Evolutionary conservation across 192 early-diverging fungal species (phyloP), one percentile per base, ranked within the genome.

Genomic region (Coemansia sp.): DNA sequence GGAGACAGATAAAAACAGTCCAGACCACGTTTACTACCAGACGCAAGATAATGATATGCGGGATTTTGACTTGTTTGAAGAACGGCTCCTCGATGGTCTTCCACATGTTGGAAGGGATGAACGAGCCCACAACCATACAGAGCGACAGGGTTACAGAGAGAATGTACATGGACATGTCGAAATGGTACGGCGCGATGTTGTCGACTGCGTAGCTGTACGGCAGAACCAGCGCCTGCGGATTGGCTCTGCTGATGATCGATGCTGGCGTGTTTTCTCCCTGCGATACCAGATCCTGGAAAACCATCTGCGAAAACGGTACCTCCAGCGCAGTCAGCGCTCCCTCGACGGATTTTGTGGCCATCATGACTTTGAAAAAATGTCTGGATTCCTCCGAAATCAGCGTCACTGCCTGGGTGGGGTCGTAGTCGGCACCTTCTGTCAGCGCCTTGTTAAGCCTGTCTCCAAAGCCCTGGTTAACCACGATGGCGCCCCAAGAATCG

Each of bases 21-120:
- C 76, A 84, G 20, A 62, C 37, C 1, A 79, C 17, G 58, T 75
- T 79, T 61, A 84, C 70, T 15, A 69, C 59, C 8, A 68, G 32
- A 12, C 77, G 76, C 36, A 79, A 54, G 15, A 43, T 65, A 5
- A 84, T 75, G 22, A 79, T 5, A 37, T 84, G 81, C 9, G 38
- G 4, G 5, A 84, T 51, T 28, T 51, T 57, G 17, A 79, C 70
- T 15, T 78, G 73, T 61, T 76, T 75, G 65, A 61, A 84, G 45
- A 84, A 79, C 38, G 77, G 76, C 73, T 75, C 74, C 61, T 79
- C 76, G 55, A 84, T 79, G 0, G 76, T 70, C 61, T 84, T 84
- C 81, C 81, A 84, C 81, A 84, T 79, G 48, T 84, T 84, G 8
- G 81, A 84, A 32, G 81, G 81, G 28, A 84, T 79, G 48, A 84